Evolutionary conservation across 805 yeast species (phyloP), one percentile per base, ranked within the genome.

Genomic region (Lachancea nothofagi): DNA sequence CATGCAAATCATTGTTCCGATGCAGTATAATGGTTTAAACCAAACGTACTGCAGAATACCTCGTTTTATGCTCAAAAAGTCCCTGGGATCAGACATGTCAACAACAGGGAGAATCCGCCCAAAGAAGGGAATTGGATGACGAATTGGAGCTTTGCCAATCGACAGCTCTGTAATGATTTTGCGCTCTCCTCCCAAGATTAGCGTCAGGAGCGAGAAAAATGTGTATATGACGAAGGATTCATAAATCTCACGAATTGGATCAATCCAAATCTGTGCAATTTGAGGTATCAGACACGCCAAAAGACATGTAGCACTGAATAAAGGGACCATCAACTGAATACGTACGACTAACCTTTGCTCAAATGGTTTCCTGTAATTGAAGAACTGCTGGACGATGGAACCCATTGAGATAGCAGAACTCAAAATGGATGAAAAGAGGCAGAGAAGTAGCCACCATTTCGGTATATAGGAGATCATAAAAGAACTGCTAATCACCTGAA

Each of bases 211-310:
- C 23, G 90, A 74, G 66, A 85, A 90, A 59, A 93, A 93, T 2
- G 96, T 87, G 61, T 93, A 93, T 24, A 93, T 84, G 24, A 89
- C 96, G 63, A 93, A 86, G 0, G 97, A 97, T 61, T 93, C 98
- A 61, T 93, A 93, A 1, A 90, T 76, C 57, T 93, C 98, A 32
- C 93, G 69, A 0, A 84, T 52, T 0, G 96, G 95, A 49, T 83
- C 93, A 2, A 87, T 28, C 35, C 49, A 41, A 68, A 67, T 40
- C 59, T 64, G 35, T 70, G 77, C 22, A 66, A 45, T 4, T 49
- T 49, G n/a, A 69, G 76, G 58, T 69, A 64, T 13, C 67, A 64
- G 15, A 80, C 68, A 43, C 50, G 78, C 71, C 3, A 74, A 50
- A 53, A 75, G 83, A 54, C 95, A 83, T 8, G 87, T 71, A 0